Conservation (phyloP, 306 rosid species). For the Dryas octopetala region DNA sequence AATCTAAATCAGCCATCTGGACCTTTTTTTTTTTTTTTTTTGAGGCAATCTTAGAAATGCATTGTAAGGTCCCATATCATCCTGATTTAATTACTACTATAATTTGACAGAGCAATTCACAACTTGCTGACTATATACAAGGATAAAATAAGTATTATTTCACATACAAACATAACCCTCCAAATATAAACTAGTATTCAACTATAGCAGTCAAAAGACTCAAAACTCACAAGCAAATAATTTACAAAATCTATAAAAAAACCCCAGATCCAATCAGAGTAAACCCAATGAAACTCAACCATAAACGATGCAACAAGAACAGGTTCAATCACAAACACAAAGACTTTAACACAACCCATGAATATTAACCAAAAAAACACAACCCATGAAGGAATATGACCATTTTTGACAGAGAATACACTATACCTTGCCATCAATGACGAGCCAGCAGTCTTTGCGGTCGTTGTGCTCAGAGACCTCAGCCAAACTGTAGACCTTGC, state of each 20-base stretch:
- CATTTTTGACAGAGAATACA: neutral
- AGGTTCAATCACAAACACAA: neutral
- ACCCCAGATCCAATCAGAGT: conserved; percentile 5
- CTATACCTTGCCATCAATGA: conserved; percentile 73
- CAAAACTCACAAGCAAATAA: neutral
- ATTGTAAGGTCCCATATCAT: neutral
- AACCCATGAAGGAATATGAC: conserved; percentile 9
- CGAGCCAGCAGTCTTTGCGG: conserved; percentile 77
- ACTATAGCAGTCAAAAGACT: neutral
- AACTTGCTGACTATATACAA: neutral
- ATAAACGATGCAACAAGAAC: neutral
- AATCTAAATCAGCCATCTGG: neutral
- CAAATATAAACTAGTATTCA: neutral
- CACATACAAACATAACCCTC: neutral
- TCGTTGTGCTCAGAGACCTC: conserved; percentile 58
- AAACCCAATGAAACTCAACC: neutral
- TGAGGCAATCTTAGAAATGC: neutral
- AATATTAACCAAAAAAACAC: neutral
- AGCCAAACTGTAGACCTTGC: conserved; percentile 57
- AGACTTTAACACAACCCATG: neutral
- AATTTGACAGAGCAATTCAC: neutral
- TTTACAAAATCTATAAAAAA: neutral
- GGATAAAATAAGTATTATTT: neutral
- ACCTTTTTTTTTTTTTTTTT: neutral
- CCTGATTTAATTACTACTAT: neutral